Conservation (phyloP, 1,284 basidiomycete genomes). For the Schizophyllum amplum region DNA sequence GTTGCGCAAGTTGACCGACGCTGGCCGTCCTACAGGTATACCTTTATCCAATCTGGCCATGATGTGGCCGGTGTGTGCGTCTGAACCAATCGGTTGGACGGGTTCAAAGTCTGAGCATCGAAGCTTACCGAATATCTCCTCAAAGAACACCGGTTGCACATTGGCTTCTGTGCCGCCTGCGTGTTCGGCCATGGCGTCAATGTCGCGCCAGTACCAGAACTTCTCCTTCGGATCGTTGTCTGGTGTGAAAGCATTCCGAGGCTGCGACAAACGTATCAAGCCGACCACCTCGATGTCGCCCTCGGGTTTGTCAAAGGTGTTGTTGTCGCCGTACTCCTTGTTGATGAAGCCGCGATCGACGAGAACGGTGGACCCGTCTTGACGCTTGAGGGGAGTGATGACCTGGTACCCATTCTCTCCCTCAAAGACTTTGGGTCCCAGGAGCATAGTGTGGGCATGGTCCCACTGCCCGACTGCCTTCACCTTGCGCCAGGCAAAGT, state of each 20-base stretch:
- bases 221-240: slow-evolving; percentile 78
- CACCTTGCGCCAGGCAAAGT: slow-evolving; percentile 85
- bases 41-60: slow-evolving; percentile 61
- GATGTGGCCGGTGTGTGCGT: slow-evolving; percentile 72
- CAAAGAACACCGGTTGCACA: slow-evolving; percentile 81
- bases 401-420: slow-evolving; percentile 85
- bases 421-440: slow-evolving; percentile 84
- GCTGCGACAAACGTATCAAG: slow-evolving; percentile 67
- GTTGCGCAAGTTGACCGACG: slow-evolving; percentile 87
- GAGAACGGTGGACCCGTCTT: slow-evolving; percentile 72
- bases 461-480: slow-evolving; percentile 73
- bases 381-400: slow-evolving; percentile 76
- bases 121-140: slow-evolving; percentile 75
- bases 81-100: slow-evolving; percentile 32
- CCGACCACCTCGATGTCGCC: slow-evolving; percentile 63
- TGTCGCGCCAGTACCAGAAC: slow-evolving; percentile 91
- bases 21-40: slow-evolving; percentile 78
- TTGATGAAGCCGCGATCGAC: slow-evolving; percentile 92
- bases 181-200: slow-evolving; percentile 73
- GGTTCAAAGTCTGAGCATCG: background rate
- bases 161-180: slow-evolving; percentile 63
- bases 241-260: slow-evolving; percentile 78
- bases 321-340: slow-evolving; percentile 40
- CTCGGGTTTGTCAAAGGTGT: slow-evolving; percentile 29
- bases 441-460: slow-evolving; percentile 67